phyloP scores from a whole-genome alignment of 2,329 filamentous ascomycete genomes.

The Alternaria infectoria region DNA sequence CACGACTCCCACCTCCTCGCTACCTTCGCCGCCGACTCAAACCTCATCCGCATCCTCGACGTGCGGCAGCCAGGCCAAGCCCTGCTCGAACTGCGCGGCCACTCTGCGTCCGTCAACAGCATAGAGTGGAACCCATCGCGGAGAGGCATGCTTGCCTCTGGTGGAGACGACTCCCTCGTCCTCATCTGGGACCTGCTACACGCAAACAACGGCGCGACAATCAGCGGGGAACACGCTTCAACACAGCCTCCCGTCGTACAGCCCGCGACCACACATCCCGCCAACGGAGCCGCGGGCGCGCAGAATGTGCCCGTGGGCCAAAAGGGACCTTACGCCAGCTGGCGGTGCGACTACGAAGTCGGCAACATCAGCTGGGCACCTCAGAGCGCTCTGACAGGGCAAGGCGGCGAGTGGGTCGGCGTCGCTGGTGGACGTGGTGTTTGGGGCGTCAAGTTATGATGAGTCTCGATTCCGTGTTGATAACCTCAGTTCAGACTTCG shows the following conservation, averaged over 20 bases:
- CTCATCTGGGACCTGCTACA: constrained; percentile 93
- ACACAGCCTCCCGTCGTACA: constrained; percentile 28
- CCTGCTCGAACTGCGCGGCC: constrained; percentile 88
- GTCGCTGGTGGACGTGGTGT: constrained; percentile 81
- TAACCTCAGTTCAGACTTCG: not conserved
- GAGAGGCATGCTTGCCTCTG: constrained; percentile 86
- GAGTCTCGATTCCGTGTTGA: not conserved
- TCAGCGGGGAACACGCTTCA: constrained; percentile 50
- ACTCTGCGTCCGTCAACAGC: constrained; percentile 84
- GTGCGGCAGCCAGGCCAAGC: constrained; percentile 96
- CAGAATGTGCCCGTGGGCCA: constrained; percentile 53
- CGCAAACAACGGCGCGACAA: constrained; percentile 60
- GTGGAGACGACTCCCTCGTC: constrained; percentile 89
- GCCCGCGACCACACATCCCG: constrained; percentile 30
- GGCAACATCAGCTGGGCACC: constrained; percentile 87
- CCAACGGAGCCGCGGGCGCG: constrained; percentile 35
- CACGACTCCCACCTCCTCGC: constrained; percentile 94
- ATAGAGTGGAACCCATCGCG: constrained; percentile 94
- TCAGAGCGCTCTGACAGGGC: constrained; percentile 68
- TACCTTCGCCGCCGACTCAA: constrained; percentile 95
- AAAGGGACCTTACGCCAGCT: constrained; percentile 75
- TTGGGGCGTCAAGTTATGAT: constrained; percentile 71
- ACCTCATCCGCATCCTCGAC: constrained; percentile 90
- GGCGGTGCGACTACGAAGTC: constrained; percentile 87
- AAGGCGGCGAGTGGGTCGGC: constrained; percentile 82